Evolutionary conservation across 768 basidiomycete species (phyloP), one percentile per base, ranked within the genome.

Genomic region (button mushroom (Agaricus bisporus)): DNA sequence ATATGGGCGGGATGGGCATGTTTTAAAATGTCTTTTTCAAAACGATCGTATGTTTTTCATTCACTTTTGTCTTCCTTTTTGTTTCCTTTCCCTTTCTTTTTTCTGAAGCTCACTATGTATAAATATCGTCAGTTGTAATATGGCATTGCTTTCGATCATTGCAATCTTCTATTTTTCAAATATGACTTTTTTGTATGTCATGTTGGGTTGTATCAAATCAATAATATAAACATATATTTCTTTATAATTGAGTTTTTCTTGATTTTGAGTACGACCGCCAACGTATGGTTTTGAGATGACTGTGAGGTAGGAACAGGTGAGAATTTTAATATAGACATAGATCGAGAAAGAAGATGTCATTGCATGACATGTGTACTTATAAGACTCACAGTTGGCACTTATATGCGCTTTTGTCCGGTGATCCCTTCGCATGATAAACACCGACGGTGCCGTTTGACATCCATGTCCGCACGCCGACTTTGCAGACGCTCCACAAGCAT

Each of bases 1-100:
- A 42, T 35, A 48, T 54, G 11, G 46, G 29, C 10, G 52, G 52
- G n/a, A 54, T 54, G 47, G 46, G 46, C 12, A 22, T 54, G 46
- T 54, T 54, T 42, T 54, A 17, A 54, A 8, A 1, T 11, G 1
- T 9, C 4, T 12, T 32, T 12, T 35, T 48, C n/a, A n/a, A n/a
- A n/a, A n/a, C n/a, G n/a, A n/a, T n/a, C n/a, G n/a, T n/a, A n/a
- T n/a, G n/a, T n/a, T n/a, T n/a, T n/a, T n/a, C n/a, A n/a, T n/a
- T n/a, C n/a, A n/a, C n/a, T 48, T 43, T 22, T 43, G 17, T n/a
- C 3, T 35, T 1, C 17, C 32, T 9, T 36, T 48, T 20, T 48
- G 32, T 29, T 8, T 45, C 22, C 2, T 29, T 8, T 45, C 22
- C 2, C 5, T 28, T 51, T 18, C 36, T 22, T 15, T 51, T 18